These are phyloP conservation scores for Sanghuangporus baumii DNA, from an alignment of 1,284 basidiomycete genomes.

Conservation along the genomic window DNA sequence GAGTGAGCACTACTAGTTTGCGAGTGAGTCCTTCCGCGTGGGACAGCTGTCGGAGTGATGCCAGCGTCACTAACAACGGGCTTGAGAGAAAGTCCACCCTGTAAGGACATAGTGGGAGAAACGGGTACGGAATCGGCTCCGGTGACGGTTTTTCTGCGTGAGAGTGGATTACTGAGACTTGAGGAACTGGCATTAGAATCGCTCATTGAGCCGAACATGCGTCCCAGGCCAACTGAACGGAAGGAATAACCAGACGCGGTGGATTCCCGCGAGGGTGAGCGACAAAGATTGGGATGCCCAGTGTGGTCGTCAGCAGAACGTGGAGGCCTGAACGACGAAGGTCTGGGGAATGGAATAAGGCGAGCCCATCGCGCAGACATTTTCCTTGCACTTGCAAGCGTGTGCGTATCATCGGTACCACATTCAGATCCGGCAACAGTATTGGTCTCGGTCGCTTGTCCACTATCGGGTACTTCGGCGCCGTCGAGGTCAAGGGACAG, in stretches of 20 bases:
- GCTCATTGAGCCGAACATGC: constrained; percentile 1
- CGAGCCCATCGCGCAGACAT: neutral
- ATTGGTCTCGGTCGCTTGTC: constrained; percentile 29
- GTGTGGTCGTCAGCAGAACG: constrained; percentile 2
- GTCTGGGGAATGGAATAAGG: constrained; percentile 8
- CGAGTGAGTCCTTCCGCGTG: constrained; percentile 12
- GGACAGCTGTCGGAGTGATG: neutral
- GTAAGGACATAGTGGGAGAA: constrained; percentile 5
- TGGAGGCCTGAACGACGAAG: neutral
- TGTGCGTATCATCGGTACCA: constrained; percentile 10
- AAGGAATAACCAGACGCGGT: constrained; percentile 11
- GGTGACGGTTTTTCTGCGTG: constrained; percentile 18
- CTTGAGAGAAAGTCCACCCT: constrained; percentile 8
- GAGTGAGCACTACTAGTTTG: constrained; percentile 24
- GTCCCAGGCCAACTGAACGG: neutral
- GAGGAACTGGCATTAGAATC: constrained; percentile 8
- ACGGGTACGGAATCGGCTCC: constrained; percentile 6
- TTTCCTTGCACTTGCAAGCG: constrained; percentile 27
- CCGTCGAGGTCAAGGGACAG: constrained; percentile 17
- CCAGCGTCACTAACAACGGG: constrained; percentile 9
- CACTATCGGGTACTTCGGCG: constrained; percentile 5
- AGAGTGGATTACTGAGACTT: constrained; percentile 13
- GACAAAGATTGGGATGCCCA: constrained; percentile 35
- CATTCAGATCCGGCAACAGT: constrained; percentile 13
- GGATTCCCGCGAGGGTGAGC: constrained; percentile 26